Conservation (phyloP, 2,329 filamentous ascomycete genomes). For the Trichoderma arundinaceum region DNA sequence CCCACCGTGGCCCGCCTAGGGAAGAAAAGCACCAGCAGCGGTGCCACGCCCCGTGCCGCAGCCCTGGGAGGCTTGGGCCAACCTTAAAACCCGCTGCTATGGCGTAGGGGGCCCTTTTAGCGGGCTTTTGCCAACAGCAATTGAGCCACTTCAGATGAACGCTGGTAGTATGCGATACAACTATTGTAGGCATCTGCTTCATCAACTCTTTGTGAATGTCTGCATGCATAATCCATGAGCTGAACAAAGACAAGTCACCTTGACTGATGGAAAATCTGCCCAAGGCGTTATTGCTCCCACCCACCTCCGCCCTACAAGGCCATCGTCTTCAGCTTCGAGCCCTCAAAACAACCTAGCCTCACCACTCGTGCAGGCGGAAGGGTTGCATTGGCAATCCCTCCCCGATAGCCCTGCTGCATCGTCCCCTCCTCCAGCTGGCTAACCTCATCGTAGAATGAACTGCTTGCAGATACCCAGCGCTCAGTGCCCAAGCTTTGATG, state of each 20-base stretch:
- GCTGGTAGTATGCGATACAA: too few relatives aligned
- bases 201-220: too few relatives aligned
- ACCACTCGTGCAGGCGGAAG: background rate
- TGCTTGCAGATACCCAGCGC: too few relatives aligned
- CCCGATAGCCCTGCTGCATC: conserved; percentile 20
- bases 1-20: background rate
- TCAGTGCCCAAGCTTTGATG: background rate
- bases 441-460: background rate
- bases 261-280: background rate
- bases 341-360: background rate
- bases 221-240: background rate
- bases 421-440: too few relatives aligned
- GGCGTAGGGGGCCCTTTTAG: too few relatives aligned
- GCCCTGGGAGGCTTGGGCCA: conserved; percentile 26
- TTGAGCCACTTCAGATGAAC: too few relatives aligned
- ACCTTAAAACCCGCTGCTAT: conserved; percentile 4
- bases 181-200: too few relatives aligned
- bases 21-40: background rate
- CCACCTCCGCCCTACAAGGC: conserved; percentile 3
- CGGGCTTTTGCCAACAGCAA: too few relatives aligned
- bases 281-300: conserved; percentile 7
- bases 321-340: conserved; percentile 4
- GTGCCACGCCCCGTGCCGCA: conserved; percentile 26
- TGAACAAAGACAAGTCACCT: too few relatives aligned
- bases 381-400: conserved; percentile 22